Base-by-base conservation (phyloP, 768 basidiomycete genomes). In the Hirschioporus abietinus region DNA sequence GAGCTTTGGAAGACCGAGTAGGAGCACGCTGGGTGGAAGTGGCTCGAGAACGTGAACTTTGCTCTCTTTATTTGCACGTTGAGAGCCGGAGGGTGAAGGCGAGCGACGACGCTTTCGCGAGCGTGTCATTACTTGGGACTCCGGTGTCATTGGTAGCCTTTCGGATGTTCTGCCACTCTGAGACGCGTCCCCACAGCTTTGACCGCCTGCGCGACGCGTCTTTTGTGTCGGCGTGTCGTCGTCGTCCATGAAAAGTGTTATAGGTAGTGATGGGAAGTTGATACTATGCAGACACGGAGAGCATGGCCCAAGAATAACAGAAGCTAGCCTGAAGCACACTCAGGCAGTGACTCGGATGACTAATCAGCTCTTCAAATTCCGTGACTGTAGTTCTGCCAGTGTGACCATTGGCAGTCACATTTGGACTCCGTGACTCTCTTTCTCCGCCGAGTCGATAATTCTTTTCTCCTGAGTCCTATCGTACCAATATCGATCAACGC, bases 1-100 rank as follows among this genome's bases (percentile, higher is more conserved):
- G 24, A 92, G 73, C 0, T 76, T 75, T 1, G 91, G 90, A 2
- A 92, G 77, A 5, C 84, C 80, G 7, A 92, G 80, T 26, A 92
- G 83, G 23, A 92, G 80, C 8, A 80, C 72, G 6, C 81, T 77
- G 7, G 79, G 74, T 0, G 83, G 82, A 0, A 83, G 69, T 20
- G 78, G 76, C 60, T 70, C 74, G 57, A 81, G 27, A 36, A 27
- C 34, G 42, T 10, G 42, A 20, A 20, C 20, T 52, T 52, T 52
- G 42, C 12, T 52, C 12, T 52, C 42, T 52, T 52, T 52, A 3
- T 6, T 52, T 20, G 12, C 15, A 5, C 20, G 42, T 15, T 52
- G 42, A 20, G 20, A 52, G 20, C 12, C 42, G 6, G 42, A 52
- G 15, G 12, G 42, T 10, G 42, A 52, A 20, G 42, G 42, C 12